Base-by-base conservation (phyloP, 1,139 yeast species). In the Geotrichum carabidarum region DNA sequence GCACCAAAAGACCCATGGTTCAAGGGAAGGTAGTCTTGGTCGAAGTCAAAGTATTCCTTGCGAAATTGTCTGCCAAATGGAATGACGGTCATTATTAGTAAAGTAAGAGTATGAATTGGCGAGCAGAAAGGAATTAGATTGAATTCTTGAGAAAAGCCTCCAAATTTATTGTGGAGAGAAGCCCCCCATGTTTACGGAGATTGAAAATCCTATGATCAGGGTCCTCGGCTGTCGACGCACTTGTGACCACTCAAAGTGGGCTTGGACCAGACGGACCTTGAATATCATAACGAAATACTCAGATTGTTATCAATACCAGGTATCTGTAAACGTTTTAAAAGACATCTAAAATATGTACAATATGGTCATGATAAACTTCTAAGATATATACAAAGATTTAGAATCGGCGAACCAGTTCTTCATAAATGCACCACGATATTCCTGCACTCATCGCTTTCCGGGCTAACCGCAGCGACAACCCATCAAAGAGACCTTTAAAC, bases 391-490 rank as follows among this genome's bases (percentile, higher is more conserved):
- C 30, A 12, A 41, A 14, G 52, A 15, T 8, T 48, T 52, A 52
- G 44, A 61, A 51, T 42, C 60, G 38, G 36, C 67, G 58, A 1
- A 89, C 79, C 58, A 89, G 71, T 67, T 93, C 97, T 70, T 91
- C 99, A 67, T 91, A 93, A 34, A 93, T 84, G 60, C 96, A 88
- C 99, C 99, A 93, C 52, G 96, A 90, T 57, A 93, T 90, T 1
- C 96, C 97, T 0, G 98, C 93, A 69, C 95, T 85, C 57, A 88
- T 71, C 0, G 95, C 96, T 69, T 93, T 93, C 63, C 99, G 77
- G 2, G 87, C 78, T 54, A 93, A 76, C 58, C 99, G 75, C 61
- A 93, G 75, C 45, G 91, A 81, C 44, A 93, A 73, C 0, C 99
- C 99, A 66, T 89, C 83, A 68, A 93, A 90, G 53, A 93, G 74